Percentiles rank a stretch among this genome's conserved stretches.
These are phyloP conservation scores for Rhamnella rubrinervis DNA, from an alignment of 331 rosid species.

Conservation along the genomic window DNA sequence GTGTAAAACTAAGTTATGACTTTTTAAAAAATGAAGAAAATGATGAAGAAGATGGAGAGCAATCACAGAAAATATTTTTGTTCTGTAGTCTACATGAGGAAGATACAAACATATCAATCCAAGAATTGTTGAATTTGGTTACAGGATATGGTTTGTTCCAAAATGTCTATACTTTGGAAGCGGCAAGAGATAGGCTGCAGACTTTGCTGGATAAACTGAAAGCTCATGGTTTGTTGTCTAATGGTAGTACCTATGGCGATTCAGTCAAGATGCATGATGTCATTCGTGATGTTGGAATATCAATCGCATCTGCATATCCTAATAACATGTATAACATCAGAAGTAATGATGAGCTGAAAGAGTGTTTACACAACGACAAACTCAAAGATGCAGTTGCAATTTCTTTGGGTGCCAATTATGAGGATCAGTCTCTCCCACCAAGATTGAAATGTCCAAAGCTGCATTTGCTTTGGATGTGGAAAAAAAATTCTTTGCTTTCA, in stretches of 20 bases:
- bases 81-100: too few relatives aligned
- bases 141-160: slow-evolving; percentile 35
- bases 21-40: too few relatives aligned
- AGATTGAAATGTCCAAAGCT: neutral
- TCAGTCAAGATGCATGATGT: slow-evolving; percentile 44
- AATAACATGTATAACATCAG: neutral
- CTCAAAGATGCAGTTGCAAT: neutral
- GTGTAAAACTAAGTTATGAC: too few relatives aligned
- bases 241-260: slow-evolving; percentile 13
- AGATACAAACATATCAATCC: too few relatives aligned
- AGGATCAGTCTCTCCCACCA: neutral
- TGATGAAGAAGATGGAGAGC: too few relatives aligned
- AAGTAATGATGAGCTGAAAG: neutral
- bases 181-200: slow-evolving; percentile 30
- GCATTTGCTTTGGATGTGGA: neutral
- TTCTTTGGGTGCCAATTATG: neutral
- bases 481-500: too few relatives aligned
- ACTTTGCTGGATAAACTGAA: slow-evolving; percentile 26
- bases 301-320: slow-evolving; percentile 18
- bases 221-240: slow-evolving; percentile 29
- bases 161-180: neutral
- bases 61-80: too few relatives aligned
- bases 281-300: slow-evolving; percentile 34
- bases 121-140: slow-evolving; percentile 29
- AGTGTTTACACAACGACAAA: neutral